Conservation (phyloP, 1,139 yeast genomes). For the Groenewaldozyma sp. region DNA sequence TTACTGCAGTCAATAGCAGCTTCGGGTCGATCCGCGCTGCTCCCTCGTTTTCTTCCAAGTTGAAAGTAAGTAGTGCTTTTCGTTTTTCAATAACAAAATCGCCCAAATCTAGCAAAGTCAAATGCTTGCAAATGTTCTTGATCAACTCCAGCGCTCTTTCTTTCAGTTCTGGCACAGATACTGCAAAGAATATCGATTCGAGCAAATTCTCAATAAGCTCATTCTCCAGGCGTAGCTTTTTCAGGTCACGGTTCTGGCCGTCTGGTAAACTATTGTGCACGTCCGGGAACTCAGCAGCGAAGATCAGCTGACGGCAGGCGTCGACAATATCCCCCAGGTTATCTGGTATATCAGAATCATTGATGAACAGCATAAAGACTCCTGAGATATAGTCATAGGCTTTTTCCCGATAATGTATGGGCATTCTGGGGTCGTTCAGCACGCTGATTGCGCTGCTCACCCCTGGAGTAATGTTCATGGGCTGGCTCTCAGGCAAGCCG, state of each 20-base stretch:
- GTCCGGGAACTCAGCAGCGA: conserved; percentile 39
- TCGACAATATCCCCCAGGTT: conserved; percentile 41
- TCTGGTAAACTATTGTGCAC: conserved; percentile 29
- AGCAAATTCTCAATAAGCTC: conserved; percentile 46
- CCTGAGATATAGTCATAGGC: conserved; percentile 68
- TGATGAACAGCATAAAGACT: conserved; percentile 60
- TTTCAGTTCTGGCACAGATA: conserved; percentile 64
- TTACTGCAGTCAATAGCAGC: conserved; percentile 63
- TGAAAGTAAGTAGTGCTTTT: conserved; percentile 60
- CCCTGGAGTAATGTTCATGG: conserved; percentile 77
- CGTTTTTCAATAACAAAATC: conserved; percentile 64
- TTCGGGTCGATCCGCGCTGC: conserved; percentile 59
- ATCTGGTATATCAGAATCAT: conserved; percentile 54
- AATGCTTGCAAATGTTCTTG: conserved; percentile 66
- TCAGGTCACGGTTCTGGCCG: conserved; percentile 21
- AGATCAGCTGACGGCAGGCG: conserved; percentile 41
- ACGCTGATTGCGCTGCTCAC: conserved; percentile 58
- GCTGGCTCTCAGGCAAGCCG: conserved; percentile 54
- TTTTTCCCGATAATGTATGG: conserved; percentile 59
- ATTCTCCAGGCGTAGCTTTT: conserved; percentile 51
- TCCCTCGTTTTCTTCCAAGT: conserved; percentile 75
- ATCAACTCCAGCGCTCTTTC: conserved; percentile 58
- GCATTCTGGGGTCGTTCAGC: conserved; percentile 58
- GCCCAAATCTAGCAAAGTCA: conserved; percentile 66
- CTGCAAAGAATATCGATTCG: conserved; percentile 64